Conservation (phyloP, 495 filamentous ascomycete genomes). For the Aspergillus conjunctus region DNA sequence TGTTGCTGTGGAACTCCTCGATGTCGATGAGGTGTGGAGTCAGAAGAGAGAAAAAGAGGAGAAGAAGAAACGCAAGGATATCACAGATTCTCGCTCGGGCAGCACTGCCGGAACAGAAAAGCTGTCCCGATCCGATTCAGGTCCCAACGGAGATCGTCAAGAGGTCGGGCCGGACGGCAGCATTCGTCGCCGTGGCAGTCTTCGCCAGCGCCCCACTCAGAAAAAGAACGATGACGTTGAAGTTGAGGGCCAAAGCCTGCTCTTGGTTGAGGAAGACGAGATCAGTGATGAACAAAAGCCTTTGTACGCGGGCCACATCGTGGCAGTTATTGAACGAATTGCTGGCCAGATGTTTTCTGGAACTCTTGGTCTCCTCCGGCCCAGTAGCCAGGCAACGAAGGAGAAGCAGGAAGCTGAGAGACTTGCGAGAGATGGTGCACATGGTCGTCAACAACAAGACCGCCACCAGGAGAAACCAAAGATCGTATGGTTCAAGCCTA, state of each 20-base stretch:
- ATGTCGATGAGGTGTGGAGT: conserved; percentile 97
- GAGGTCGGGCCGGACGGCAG: conserved; percentile 73
- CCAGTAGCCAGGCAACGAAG: conserved; percentile 98
- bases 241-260: conserved; percentile 94
- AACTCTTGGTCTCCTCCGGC: conserved; percentile 87
- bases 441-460: conserved; percentile 74
- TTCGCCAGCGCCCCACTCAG: conserved; percentile 94
- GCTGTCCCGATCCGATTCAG: conserved; percentile 61
- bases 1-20: conserved; percentile 92
- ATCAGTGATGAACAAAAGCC: conserved; percentile 98
- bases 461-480: conserved; percentile 96
- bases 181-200: conserved; percentile 87
- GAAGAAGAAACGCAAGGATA: conserved; percentile 99
- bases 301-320: conserved; percentile 93
- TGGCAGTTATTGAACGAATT: conserved; percentile 95
- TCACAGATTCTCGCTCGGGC: conserved; percentile 80
- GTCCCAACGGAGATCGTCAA: conserved; percentile 63
- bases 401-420: conserved; percentile 99
- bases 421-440: conserved; percentile 80
- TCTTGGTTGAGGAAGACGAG: conserved; percentile 97
- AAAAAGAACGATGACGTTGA: conserved; percentile 99
- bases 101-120: conserved; percentile 72
- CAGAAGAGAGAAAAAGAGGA: conserved; percentile 99
- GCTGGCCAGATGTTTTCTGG: conserved; percentile 99
- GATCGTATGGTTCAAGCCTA: conserved; percentile 99